Evolutionary conservation across 1,284 basidiomycete species (phyloP).

Genomic region (Athelia psychrophila): DNA sequence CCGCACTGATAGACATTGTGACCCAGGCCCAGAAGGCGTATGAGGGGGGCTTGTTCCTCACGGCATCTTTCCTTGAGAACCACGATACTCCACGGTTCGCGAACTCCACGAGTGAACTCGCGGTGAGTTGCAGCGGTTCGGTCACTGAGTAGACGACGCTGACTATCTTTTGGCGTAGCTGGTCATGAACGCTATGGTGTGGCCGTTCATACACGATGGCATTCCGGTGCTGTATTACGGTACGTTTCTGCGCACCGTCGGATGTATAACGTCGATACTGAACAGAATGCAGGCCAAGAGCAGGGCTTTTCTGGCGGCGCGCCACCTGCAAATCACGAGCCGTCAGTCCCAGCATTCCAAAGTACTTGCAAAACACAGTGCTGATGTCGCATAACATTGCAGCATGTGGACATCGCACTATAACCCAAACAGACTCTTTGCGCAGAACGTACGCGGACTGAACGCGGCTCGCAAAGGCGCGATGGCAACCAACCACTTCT

Average conservation of each 20-base stretch:
- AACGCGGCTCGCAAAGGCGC: conserved; percentile 64
- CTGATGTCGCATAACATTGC: neutral
- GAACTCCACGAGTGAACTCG: conserved; percentile 44
- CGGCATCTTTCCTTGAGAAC: conserved; percentile 81
- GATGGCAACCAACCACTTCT: conserved; percentile 40
- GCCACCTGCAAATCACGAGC: conserved; percentile 61
- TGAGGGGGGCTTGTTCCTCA: conserved; percentile 42
- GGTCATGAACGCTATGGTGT: conserved; percentile 44
- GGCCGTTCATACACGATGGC: conserved; percentile 53
- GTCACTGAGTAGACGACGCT: conserved; percentile 17
- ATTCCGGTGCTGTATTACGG: conserved; percentile 72
- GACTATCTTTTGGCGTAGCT: conserved; percentile 28
- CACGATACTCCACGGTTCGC: conserved; percentile 74
- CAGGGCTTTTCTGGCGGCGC: conserved; percentile 55
- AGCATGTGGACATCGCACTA: conserved; percentile 63
- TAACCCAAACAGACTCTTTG: conserved; percentile 44
- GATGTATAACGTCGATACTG: no score
- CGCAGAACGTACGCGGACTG: conserved; percentile 49
- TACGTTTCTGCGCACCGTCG: no score
- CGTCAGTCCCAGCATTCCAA: conserved; percentile 34
- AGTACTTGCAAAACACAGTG: neutral
- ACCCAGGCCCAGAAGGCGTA: conserved; percentile 42
- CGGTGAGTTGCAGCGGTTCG: conserved; percentile 38
- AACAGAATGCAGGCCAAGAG: conserved; percentile 44
- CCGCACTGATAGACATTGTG: conserved; percentile 45